Percentiles rank a stretch among this genome's conserved stretches.
phyloP scores from a whole-genome alignment of 2,329 filamentous ascomycete species.

The Fusarium sp. region DNA sequence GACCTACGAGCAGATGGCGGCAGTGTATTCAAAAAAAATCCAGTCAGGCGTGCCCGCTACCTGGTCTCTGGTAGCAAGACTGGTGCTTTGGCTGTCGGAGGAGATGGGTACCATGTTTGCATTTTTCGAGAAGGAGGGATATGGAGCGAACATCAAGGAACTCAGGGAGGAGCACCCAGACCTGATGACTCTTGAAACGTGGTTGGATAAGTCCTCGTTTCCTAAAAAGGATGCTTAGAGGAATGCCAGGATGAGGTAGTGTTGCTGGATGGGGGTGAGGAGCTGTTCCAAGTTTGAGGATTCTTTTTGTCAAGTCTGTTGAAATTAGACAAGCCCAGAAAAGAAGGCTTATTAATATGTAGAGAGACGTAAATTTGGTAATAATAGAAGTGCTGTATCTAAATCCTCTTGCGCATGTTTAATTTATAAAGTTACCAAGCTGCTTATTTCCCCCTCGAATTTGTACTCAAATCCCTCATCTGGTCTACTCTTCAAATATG shows the following conservation, averaged over 20 bases:
- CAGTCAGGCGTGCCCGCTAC: background rate
- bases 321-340: background rate
- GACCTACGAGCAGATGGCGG: background rate
- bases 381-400: background rate
- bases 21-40: background rate
- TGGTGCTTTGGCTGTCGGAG: background rate
- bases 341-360: background rate
- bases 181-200: background rate
- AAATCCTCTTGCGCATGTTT: too few species aligned
- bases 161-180: background rate
- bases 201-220: background rate
- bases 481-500: too few species aligned
- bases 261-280: background rate
- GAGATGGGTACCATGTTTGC: background rate
- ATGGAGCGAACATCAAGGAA: background rate
- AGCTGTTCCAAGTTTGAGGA: background rate
- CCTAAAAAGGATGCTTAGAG: background rate
- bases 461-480: too few species aligned
- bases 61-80: background rate
- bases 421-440: too few species aligned
- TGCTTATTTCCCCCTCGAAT: too few species aligned
- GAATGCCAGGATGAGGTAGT: background rate
- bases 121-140: background rate
- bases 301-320: background rate
- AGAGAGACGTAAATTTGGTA: background rate